Conservation (phyloP, 371 early-diverging fungal species). For the Circinella minor region DNA sequence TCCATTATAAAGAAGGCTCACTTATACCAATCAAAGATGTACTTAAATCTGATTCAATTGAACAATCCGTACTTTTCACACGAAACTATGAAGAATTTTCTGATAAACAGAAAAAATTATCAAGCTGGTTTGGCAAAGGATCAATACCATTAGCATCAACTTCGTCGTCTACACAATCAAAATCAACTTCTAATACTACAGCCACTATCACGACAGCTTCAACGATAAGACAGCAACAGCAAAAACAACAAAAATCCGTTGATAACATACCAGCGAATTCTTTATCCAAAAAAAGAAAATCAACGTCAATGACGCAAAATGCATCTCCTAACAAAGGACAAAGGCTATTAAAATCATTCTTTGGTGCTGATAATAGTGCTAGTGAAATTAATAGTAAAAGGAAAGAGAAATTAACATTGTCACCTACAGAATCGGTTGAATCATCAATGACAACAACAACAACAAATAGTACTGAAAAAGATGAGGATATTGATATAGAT, state of each 20-base stretch:
- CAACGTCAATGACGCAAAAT: background rate
- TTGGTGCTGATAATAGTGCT: background rate
- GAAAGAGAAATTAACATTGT: background rate
- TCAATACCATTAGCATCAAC: constrained; percentile 7
- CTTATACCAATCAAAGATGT: constrained; percentile 3
- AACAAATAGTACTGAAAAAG: background rate
- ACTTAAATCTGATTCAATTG: constrained; percentile 11
- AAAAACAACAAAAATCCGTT: background rate
- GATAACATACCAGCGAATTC: background rate
- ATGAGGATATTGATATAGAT: constrained; percentile 19
- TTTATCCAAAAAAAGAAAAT: constrained; percentile 2
- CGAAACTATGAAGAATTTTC: constrained; percentile 67
- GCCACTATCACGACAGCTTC: background rate
- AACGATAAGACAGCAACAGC: background rate
- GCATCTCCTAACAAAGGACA: constrained; percentile 11
- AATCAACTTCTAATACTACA: background rate
- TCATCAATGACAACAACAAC: constrained; percentile 12
- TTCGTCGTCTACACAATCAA: background rate
- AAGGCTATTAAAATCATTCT: constrained; percentile 9
- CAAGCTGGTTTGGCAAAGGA: constrained; percentile 42
- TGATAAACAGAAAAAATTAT: constrained; percentile 62
- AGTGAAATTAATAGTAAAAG: background rate
- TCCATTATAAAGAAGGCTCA: constrained; percentile 19
- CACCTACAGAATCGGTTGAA: background rate
- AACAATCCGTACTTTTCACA: constrained; percentile 61